Percentiles rank a stretch among this genome's conserved stretches.
Evolutionary conservation across 2,329 filamentous ascomycete species (phyloP).

Genomic region (Calonectria pseudoturangicola): DNA sequence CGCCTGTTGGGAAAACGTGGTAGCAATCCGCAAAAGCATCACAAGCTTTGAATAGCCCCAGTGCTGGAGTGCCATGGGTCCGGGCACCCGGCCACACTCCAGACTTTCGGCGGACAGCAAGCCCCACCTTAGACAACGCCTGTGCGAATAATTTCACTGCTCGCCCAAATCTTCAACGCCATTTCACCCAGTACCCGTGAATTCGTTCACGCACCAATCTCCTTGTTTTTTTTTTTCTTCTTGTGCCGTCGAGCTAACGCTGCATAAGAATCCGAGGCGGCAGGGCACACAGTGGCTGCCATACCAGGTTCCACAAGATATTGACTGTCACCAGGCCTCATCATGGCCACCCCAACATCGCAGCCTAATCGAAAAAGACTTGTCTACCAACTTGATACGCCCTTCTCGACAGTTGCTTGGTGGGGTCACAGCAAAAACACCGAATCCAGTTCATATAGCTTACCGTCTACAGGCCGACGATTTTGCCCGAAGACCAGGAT

Average conservation of each 20-base stretch:
- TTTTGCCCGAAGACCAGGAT: conserved; percentile 75
- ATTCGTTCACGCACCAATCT: conserved; percentile 2
- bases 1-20: conserved; percentile 1
- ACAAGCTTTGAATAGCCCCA: conserved; percentile 23
- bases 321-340: neutral
- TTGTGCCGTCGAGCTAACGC: neutral
- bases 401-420: conserved; percentile 78
- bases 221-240: neutral
- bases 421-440: conserved; percentile 57
- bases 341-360: conserved; percentile 53
- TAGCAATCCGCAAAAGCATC: conserved; percentile 3
- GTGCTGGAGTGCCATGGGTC: conserved; percentile 14
- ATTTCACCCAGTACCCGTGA: conserved; percentile 11
- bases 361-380: conserved; percentile 70
- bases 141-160: conserved; percentile 35
- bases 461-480: conserved; percentile 72
- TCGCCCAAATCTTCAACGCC: conserved; percentile 1
- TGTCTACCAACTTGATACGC: conserved; percentile 79
- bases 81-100: conserved; percentile 15
- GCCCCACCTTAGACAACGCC: conserved; percentile 27
- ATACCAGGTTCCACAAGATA: neutral
- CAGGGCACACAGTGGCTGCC: neutral
- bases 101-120: conserved; percentile 9
- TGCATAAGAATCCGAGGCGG: neutral
- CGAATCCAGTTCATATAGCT: neutral